Percentiles rank a stretch among this genome's conserved stretches.
Conservation (phyloP, 768 basidiomycete species). For the Lactarius trivialis region DNA sequence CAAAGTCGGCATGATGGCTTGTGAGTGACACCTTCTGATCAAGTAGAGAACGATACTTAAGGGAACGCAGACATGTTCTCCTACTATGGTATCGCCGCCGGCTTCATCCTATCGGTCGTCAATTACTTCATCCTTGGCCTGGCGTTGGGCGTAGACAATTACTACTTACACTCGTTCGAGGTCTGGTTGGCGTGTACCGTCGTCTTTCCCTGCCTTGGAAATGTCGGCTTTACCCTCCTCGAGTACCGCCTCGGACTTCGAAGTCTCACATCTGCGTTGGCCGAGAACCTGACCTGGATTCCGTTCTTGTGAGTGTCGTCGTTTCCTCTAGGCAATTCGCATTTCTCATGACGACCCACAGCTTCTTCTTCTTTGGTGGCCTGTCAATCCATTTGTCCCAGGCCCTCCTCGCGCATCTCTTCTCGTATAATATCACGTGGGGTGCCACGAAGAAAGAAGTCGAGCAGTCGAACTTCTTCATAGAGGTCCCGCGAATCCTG, state of each 20-base stretch:
- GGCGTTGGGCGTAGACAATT: conserved; percentile 56
- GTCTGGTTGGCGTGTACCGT: conserved; percentile 69
- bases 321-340: conserved; percentile 6
- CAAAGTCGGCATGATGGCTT: conserved; percentile 74
- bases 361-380: conserved; percentile 53
- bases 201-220: conserved; percentile 63
- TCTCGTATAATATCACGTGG: conserved; percentile 56
- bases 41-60: background rate
- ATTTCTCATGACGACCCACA: conserved; percentile 17
- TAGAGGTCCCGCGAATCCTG: conserved; percentile 79
- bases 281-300: conserved; percentile 57
- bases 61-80: conserved; percentile 38
- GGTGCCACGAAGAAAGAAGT: conserved; percentile 72
- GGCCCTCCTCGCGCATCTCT: conserved; percentile 49
- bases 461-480: conserved; percentile 83
- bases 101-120: conserved; percentile 52
- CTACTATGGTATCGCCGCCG: conserved; percentile 57
- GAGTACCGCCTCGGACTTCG: conserved; percentile 62
- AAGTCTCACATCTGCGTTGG: conserved; percentile 41
- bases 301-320: conserved; percentile 65
- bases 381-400: conserved; percentile 47
- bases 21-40: conserved; percentile 34
- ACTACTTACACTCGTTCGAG: conserved; percentile 65
- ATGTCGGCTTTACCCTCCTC: conserved; percentile 58
- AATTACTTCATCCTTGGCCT: conserved; percentile 69